These are phyloP conservation scores for Echites panduratus DNA, from an alignment of 257 asterid species.

Conservation along the genomic window DNA sequence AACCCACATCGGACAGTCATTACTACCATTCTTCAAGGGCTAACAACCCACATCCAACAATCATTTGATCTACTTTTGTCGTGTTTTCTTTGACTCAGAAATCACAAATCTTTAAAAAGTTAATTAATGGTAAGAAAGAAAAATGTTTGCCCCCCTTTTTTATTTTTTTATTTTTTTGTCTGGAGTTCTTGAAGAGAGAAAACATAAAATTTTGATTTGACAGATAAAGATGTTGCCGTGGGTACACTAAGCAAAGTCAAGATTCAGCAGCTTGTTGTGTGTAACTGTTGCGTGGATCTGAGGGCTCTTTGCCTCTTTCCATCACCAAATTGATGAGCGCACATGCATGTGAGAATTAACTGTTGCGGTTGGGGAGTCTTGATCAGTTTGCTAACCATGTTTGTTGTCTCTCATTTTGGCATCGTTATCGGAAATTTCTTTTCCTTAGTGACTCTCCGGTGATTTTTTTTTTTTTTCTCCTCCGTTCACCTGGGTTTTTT, in stretches of 20 bases:
- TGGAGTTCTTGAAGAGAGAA: background rate
- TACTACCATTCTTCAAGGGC: background rate
- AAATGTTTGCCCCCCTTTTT: background rate
- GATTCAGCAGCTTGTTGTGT: slow-evolving; percentile 18
- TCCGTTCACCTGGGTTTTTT: background rate
- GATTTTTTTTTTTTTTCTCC: background rate
- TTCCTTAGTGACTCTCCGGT: slow-evolving; percentile 1
- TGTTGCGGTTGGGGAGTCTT: slow-evolving; percentile 28
- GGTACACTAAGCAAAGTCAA: slow-evolving; percentile 8
- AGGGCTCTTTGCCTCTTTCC: slow-evolving; percentile 37
- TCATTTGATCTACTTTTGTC: slow-evolving; percentile 6
- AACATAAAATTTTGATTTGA: background rate
- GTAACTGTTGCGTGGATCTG: slow-evolving; percentile 45
- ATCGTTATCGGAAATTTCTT: slow-evolving; percentile 10
- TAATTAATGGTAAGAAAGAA: background rate
- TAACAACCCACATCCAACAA: background rate
- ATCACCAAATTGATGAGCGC: slow-evolving; percentile 14
- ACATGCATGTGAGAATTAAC: slow-evolving; percentile 50
- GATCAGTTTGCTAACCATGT: slow-evolving; percentile 14
- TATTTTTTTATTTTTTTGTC: too few species aligned
- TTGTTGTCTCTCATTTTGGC: slow-evolving; percentile 1
- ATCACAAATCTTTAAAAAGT: background rate
- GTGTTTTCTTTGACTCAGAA: background rate
- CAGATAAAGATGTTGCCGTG: slow-evolving; percentile 9
- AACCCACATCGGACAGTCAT: background rate